Conservation (phyloP, 495 filamentous ascomycete species). For the Aspergillus affinis region DNA sequence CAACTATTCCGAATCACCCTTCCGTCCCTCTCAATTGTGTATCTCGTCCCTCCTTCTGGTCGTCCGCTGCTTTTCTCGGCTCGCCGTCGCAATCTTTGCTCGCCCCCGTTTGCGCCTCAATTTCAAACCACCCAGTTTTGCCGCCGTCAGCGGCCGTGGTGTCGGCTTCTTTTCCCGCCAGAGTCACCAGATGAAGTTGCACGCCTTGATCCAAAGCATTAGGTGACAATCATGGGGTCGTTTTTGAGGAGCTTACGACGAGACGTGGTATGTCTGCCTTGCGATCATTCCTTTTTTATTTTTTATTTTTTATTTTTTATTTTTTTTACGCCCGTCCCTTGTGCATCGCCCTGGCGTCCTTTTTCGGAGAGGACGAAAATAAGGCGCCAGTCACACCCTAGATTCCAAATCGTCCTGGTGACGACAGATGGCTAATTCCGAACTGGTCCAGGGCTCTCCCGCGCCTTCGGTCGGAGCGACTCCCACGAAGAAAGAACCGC, state of each 20-base stretch:
- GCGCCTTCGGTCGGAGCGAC: slow-evolving; percentile 42
- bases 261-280: slow-evolving; percentile 38
- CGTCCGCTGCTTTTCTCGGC: not conserved
- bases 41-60: not conserved
- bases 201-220: slow-evolving; percentile 23
- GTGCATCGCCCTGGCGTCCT: not conserved
- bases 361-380: not conserved
- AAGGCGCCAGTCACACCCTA: not conserved
- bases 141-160: slow-evolving; percentile 15
- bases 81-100: slow-evolving; percentile 16
- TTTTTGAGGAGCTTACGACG: slow-evolving; percentile 42
- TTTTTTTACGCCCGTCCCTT: not conserved
- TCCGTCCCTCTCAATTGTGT: slow-evolving; percentile 6
- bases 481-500: slow-evolving; percentile 70
- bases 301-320: no score
- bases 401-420: not conserved
- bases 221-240: slow-evolving; percentile 43
- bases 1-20: not conserved
- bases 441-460: slow-evolving; percentile 34
- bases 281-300: not conserved
- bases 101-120: slow-evolving; percentile 11
- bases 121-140: slow-evolving; percentile 10
- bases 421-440: slow-evolving; percentile 12
- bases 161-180: slow-evolving; percentile 20
- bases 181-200: slow-evolving; percentile 36